Base-by-base conservation (phyloP, 352 stramenopile species). In the Achlya hypogyna region DNA sequence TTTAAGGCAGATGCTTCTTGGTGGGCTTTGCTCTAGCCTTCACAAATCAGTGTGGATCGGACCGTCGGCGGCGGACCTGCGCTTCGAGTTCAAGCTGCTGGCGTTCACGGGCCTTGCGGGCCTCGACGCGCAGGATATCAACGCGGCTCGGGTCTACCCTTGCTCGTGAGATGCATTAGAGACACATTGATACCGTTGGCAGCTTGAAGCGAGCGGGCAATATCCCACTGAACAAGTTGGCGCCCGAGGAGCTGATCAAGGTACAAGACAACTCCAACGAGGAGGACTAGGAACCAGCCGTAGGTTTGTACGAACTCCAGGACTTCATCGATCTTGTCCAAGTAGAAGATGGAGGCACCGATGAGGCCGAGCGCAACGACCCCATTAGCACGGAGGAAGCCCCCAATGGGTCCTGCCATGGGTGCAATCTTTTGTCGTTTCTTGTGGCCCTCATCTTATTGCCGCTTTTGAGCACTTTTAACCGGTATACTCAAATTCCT, bases 11-110 rank as follows among this genome's bases (percentile, higher is more conserved):
- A n/a, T 12, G 35, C 34, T 32, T 51, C 59, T 54, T 65, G 23
- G 22, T 34, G 47, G 18, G 59, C 59, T 65, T 65, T 65, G 59
- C 47, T 65, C 42, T 63, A 49, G 49, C 31, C 31, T 56, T 56
- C 31, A 56, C 31, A 49, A 56, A 27, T 43, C 20, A 32, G 35
- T 9, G 54, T 9, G 3, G 1, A 49, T 49, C 2, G 32, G 6
- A 63, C 23, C 29, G 3, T 5, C 27, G 29, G 51, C 31, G 8
- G 1, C 23, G 14, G 14, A 63, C 54, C 32, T 65, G 34, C 10
- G 47, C 59, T 58, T 65, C 59, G 23, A 65, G 29, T 4, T 28
- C 23, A 16, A 22, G 18, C 29, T 65, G 59, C 38, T 65, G 59
- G 18, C 59, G 35, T 29, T 65, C 59, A 6, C 59, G 25, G 14